Percentiles rank a stretch among this genome's conserved stretches.
phyloP scores from a whole-genome alignment of 768 basidiomycete species.

The Saitozyma sp. region DNA sequence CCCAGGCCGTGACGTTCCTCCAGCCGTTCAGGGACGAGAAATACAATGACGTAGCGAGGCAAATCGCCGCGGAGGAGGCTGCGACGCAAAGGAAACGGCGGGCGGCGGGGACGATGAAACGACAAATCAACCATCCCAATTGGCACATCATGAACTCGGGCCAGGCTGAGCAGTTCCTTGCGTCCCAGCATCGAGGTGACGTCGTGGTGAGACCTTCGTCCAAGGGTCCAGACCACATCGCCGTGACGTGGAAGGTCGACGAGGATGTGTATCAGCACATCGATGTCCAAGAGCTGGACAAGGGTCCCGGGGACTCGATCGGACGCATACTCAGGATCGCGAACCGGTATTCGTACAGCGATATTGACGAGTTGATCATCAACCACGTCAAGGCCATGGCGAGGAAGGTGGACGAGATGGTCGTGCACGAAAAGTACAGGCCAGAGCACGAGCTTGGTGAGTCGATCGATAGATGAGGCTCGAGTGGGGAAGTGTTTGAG shows the following conservation, averaged over 20 bases:
- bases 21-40: slow-evolving; percentile 46
- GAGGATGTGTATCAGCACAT: slow-evolving; percentile 95
- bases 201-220: slow-evolving; percentile 96
- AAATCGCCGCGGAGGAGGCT: slow-evolving; percentile 56
- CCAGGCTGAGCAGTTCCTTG: slow-evolving; percentile 85
- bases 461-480: slow-evolving; percentile 47
- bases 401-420: slow-evolving; percentile 87
- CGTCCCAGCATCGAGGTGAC: slow-evolving; percentile 88
- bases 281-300: slow-evolving; percentile 56
- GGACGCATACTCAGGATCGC: slow-evolving; percentile 55
- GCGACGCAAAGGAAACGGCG: slow-evolving; percentile 79
- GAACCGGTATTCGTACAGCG: slow-evolving; percentile 75
- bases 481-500: background rate
- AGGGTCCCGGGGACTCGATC: slow-evolving; percentile 53
- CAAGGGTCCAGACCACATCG: slow-evolving; percentile 86
- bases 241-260: slow-evolving; percentile 99
- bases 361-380: slow-evolving; percentile 94
- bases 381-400: slow-evolving; percentile 94
- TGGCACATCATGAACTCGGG: slow-evolving; percentile 91
- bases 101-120: slow-evolving; percentile 72
- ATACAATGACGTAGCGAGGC: slow-evolving; percentile 45
- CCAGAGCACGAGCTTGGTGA: slow-evolving; percentile 85
- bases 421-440: slow-evolving; percentile 93
- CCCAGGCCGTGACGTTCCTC: slow-evolving; percentile 32
- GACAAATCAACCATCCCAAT: slow-evolving; percentile 95